These are phyloP conservation scores for Chrysanthemum lavandulifolium DNA, from an alignment of 129 eudicot genomes.

Conservation along the genomic window DNA sequence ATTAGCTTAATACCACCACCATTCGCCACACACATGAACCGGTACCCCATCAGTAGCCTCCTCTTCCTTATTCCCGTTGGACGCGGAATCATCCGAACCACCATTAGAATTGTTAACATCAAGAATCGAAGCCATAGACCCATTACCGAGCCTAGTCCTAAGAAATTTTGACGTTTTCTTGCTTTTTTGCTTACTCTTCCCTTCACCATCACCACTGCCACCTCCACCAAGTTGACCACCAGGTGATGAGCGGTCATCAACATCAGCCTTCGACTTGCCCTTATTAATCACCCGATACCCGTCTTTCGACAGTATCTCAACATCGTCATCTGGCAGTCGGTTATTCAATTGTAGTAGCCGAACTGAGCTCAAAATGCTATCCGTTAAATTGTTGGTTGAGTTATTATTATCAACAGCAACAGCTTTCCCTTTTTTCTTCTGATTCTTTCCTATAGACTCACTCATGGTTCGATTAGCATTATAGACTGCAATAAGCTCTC, in stretches of 20 bases:
- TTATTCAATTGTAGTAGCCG: slow-evolving; percentile 54
- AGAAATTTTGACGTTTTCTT: slow-evolving; percentile 84
- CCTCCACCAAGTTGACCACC: slow-evolving; percentile 34
- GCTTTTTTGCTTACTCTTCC: slow-evolving; percentile 46
- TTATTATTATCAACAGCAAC: slow-evolving; percentile 32
- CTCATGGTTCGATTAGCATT: slow-evolving; percentile 43
- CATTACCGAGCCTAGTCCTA: slow-evolving; percentile 76
- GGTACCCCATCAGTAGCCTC: slow-evolving; percentile 44
- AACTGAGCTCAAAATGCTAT: slow-evolving; percentile 52
- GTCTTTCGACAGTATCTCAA: slow-evolving; percentile 68
- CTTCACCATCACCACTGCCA: slow-evolving; percentile 35
- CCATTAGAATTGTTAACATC: slow-evolving; percentile 42
- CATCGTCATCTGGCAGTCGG: slow-evolving; percentile 51
- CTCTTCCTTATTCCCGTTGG: slow-evolving; percentile 24
- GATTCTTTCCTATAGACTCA: slow-evolving; percentile 23
- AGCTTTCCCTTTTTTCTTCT: slow-evolving; percentile 49
- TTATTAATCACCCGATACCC: slow-evolving; percentile 60
- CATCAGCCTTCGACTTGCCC: slow-evolving; percentile 50
- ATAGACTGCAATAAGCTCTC: slow-evolving; percentile 67
- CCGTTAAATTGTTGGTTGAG: slow-evolving; percentile 59
- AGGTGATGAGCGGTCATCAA: slow-evolving; percentile 33
- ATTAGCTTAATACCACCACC: slow-evolving; percentile 86
- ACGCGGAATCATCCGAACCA: slow-evolving; percentile 17
- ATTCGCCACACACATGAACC: slow-evolving; percentile 78
- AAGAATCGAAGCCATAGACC: slow-evolving; percentile 52